phyloP scores from a whole-genome alignment of 139 green algal genomes.

The Chlorella sp. region DNA sequence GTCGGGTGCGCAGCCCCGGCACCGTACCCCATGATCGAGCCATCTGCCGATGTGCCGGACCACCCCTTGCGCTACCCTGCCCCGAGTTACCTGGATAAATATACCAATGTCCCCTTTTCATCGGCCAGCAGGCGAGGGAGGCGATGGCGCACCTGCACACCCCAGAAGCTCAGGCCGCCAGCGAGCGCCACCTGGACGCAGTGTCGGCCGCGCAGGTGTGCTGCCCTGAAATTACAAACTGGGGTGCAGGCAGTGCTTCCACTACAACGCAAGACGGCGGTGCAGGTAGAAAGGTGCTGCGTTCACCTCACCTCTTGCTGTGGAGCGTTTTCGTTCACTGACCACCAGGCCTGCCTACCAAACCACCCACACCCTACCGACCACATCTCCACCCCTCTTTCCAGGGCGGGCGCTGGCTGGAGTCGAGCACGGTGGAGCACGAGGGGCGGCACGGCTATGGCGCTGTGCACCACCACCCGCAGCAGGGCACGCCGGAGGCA shows the following conservation, averaged over 20 bases:
- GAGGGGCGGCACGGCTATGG: slow-evolving; percentile 2
- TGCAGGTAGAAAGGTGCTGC: no score
- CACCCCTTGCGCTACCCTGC: no score
- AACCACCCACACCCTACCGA: no score
- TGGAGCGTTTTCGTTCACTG: no score
- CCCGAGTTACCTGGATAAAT: no score
- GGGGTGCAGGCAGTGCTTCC: background rate
- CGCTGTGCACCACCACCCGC: background rate
- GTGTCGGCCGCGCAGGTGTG: background rate
- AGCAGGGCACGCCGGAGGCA: background rate
- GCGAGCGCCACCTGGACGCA: slow-evolving; percentile 1
- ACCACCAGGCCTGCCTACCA: no score
- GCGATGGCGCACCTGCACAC: background rate
- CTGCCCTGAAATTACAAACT: background rate
- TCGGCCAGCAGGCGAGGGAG: background rate
- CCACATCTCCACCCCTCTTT: background rate
- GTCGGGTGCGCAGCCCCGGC: no score
- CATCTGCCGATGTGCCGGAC: no score
- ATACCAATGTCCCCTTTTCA: no score
- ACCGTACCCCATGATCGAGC: no score
- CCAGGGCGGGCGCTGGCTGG: slow-evolving; percentile 23
- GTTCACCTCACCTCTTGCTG: background rate
- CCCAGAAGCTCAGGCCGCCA: background rate
- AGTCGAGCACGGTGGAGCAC: slow-evolving; percentile 14
- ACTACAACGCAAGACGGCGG: no score